These are phyloP conservation scores for Clarireedia sp. DNA, from an alignment of 2,329 filamentous ascomycete genomes.

Conservation along the genomic window DNA sequence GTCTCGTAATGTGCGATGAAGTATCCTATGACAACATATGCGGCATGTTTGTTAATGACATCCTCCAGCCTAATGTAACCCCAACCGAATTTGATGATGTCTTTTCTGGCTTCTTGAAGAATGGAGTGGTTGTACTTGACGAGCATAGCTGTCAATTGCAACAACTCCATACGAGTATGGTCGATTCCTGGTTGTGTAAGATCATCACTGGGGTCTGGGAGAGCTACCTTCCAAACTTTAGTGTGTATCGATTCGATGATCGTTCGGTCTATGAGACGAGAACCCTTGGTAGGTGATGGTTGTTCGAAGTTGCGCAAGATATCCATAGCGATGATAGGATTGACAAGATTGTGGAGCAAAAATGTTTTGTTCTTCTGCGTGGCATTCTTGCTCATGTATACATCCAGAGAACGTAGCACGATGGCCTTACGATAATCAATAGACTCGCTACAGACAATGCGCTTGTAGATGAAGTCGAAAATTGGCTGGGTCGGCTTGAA, in stretches of 20 bases:
- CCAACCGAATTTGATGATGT: slow-evolving; percentile 99
- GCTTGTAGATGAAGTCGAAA: slow-evolving; percentile 73
- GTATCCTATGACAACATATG: slow-evolving; percentile 93
- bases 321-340: slow-evolving; percentile 88
- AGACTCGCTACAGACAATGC: slow-evolving; percentile 76
- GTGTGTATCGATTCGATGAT: slow-evolving; percentile 87
- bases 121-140: slow-evolving; percentile 90
- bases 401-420: slow-evolving; percentile 77
- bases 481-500: slow-evolving; percentile 70
- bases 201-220: slow-evolving; percentile 76
- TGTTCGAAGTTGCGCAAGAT: slow-evolving; percentile 72
- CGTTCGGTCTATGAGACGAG: slow-evolving; percentile 72
- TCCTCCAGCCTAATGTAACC: slow-evolving; percentile 98
- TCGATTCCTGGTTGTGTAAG: slow-evolving; percentile 79
- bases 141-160: slow-evolving; percentile 89
- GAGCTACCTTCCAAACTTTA: slow-evolving; percentile 87
- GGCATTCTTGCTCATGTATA: slow-evolving; percentile 71
- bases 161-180: slow-evolving; percentile 88
- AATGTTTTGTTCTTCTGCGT: slow-evolving; percentile 91
- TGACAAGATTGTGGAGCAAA: slow-evolving; percentile 83
- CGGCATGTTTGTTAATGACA: slow-evolving; percentile 97
- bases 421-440: slow-evolving; percentile 79
- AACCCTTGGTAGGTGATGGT: slow-evolving; percentile 48
- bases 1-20: slow-evolving; percentile 98
- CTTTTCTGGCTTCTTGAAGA: slow-evolving; percentile 86